Evolutionary conservation across 1,139 yeast genomes (phyloP).

Genomic region (Wickerhamiella pararugosa): DNA sequence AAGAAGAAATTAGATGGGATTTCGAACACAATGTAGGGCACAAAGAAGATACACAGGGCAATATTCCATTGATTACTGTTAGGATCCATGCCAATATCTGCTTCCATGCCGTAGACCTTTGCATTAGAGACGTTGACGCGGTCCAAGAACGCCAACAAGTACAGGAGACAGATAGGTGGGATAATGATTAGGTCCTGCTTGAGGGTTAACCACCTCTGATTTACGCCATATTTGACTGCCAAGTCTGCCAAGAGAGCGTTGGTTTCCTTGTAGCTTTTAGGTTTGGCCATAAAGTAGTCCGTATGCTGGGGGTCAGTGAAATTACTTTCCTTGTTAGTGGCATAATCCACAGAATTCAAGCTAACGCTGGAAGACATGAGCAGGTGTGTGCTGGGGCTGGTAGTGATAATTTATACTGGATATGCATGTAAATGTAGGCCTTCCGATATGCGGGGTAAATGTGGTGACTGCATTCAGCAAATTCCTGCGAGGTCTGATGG

Average conservation of each 20-base stretch:
- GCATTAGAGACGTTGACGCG: slow-evolving; percentile 37
- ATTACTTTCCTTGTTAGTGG: no score
- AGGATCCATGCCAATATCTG: slow-evolving; percentile 31
- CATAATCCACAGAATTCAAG: no score
- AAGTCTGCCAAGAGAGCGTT: slow-evolving; percentile 23
- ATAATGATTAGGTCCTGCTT: slow-evolving; percentile 17
- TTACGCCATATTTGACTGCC: slow-evolving; percentile 21
- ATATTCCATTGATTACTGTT: slow-evolving; percentile 20
- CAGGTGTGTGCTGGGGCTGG: no score
- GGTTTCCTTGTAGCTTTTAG: neutral
- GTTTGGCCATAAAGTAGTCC: neutral
- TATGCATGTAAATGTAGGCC: no score
- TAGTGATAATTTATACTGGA: no score
- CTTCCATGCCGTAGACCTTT: slow-evolving; percentile 37
- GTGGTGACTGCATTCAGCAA: no score
- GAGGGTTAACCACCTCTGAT: slow-evolving; percentile 10
- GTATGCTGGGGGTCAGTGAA: no score
- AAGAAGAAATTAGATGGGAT: slow-evolving; percentile 15
- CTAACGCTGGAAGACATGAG: no score
- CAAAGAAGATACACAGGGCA: slow-evolving; percentile 12
- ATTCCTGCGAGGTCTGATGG: no score
- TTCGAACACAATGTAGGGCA: slow-evolving; percentile 21
- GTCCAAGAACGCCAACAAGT: slow-evolving; percentile 23
- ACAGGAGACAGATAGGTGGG: slow-evolving; percentile 13
- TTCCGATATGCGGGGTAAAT: no score